These are phyloP conservation scores for Cyclotella sp. DNA, from an alignment of 108 stramenopile species.

Conservation along the genomic window DNA sequence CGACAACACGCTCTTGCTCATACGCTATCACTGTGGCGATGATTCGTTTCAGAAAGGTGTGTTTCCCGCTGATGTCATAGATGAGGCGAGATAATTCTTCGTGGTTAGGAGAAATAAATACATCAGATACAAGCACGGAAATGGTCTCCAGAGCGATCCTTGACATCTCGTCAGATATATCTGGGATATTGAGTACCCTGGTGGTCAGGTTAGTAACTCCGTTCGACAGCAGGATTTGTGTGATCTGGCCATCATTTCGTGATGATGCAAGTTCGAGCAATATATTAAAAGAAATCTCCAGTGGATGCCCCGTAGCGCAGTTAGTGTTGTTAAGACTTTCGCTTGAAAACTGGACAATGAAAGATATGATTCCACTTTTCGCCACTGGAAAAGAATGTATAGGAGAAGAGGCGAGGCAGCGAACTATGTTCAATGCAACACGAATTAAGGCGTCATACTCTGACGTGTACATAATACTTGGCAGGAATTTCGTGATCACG, in stretches of 20 bases:
- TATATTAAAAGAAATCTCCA: neutral
- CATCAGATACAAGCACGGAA: neutral
- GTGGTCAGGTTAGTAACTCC: too few species aligned
- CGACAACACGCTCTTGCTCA: constrained; percentile 5
- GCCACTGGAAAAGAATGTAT: neutral
- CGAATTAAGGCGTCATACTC: constrained; percentile 40
- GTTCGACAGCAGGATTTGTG: too few species aligned
- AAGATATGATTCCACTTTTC: constrained; percentile 51
- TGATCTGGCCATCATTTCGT: too few species aligned
- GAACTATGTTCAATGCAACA: constrained; percentile 67
- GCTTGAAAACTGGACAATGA: constrained; percentile 39
- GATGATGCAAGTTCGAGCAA: neutral
- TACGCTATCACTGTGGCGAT: constrained; percentile 48
- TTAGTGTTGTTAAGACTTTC: neutral
- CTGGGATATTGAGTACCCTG: too few species aligned
- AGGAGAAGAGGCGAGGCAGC: constrained; percentile 45
- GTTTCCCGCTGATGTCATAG: neutral
- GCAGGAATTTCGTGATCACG: constrained; percentile 61
- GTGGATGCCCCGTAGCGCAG: neutral
- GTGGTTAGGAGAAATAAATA: neutral
- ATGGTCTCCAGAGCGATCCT: neutral
- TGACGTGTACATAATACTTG: neutral
- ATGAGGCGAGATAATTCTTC: neutral
- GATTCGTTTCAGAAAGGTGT: constrained; percentile 19
- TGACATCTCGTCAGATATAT: neutral